Conservation (phyloP, 2,329 filamentous ascomycete genomes). For the Endocalyx cinctus region DNA sequence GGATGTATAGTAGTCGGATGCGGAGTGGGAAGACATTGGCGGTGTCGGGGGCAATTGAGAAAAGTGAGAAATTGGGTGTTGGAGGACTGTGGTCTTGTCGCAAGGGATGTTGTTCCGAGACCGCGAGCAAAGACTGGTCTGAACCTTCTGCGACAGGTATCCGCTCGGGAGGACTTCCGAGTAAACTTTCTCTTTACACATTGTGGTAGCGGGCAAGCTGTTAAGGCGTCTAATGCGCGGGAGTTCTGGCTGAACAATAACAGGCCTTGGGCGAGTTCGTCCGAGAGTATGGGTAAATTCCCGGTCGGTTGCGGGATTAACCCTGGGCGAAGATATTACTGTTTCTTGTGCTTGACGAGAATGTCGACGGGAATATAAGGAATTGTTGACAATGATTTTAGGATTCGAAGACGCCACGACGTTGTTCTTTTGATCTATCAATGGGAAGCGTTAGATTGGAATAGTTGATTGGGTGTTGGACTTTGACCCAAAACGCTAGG, state of each 20-base stretch:
- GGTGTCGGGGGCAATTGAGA: conserved; percentile 38
- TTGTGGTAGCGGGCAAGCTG: conserved; percentile 28
- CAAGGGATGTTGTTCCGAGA: conserved; percentile 38
- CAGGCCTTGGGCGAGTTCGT: conserved; percentile 12
- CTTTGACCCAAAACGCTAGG: conserved; percentile 17
- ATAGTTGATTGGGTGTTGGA: conserved; percentile 12
- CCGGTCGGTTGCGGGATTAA: conserved; percentile 9
- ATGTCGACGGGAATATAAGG: conserved; percentile 15
- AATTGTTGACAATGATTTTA: conserved; percentile 22
- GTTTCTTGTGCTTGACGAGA: conserved; percentile 9
- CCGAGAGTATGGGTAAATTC: conserved; percentile 7
- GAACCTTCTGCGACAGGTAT: conserved; percentile 29
- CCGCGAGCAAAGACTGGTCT: conserved; percentile 30
- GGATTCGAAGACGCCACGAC: conserved; percentile 18
- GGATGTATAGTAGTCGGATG: conserved; percentile 22
- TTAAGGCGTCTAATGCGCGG: conserved; percentile 21
- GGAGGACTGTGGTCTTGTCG: conserved; percentile 33
- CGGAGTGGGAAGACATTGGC: conserved; percentile 28
- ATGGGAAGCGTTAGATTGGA: conserved; percentile 16
- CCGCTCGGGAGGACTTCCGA: conserved; percentile 44
- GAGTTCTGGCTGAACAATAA: conserved; percentile 17
- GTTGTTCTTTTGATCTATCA: too few relatives aligned
- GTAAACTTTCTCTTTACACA: conserved; percentile 47
- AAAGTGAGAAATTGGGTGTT: conserved; percentile 35
- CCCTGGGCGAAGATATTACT: conserved; percentile 9